Conservation (phyloP, 305 asterid genomes). For the Nicotiana rustica region DNA sequence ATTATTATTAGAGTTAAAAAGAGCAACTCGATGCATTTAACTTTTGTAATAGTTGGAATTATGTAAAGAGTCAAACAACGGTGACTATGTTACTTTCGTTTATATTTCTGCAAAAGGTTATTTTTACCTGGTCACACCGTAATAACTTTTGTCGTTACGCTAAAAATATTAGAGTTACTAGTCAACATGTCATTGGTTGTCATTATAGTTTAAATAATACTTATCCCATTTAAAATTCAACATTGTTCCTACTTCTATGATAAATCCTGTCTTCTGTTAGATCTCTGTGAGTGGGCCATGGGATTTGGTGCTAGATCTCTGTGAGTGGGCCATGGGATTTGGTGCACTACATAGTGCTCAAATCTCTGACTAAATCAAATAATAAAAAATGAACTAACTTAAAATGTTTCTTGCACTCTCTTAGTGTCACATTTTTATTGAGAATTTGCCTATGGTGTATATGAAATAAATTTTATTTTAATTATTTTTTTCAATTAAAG, state of each 20-base stretch:
- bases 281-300: too few species aligned
- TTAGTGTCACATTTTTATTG: not conserved
- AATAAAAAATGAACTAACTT: not conserved
- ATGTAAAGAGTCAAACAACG: too few species aligned
- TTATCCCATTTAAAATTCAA: not conserved
- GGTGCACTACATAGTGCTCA: constrained; percentile 46
- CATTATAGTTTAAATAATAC: not conserved
- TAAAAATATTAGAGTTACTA: not conserved
- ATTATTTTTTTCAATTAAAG: too few species aligned
- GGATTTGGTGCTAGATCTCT: too few species aligned
- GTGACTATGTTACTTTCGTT: not conserved
- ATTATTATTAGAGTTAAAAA: not conserved
- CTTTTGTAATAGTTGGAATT: not conserved
- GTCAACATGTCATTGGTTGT: not conserved
- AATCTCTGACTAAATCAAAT: constrained; percentile 20
- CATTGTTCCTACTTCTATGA: constrained; percentile 1
- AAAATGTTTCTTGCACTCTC: not conserved
- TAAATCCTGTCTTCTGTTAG: not conserved
- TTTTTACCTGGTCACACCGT: not conserved
- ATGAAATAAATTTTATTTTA: too few species aligned
- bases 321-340: constrained; percentile 43
- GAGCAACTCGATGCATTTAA: not conserved
- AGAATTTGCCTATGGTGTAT: too few species aligned
- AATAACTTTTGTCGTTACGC: too few species aligned
- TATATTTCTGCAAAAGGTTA: not conserved